Evolutionary conservation across 2,329 filamentous ascomycete species (phyloP).

Genomic region (Microdochium paspali): DNA sequence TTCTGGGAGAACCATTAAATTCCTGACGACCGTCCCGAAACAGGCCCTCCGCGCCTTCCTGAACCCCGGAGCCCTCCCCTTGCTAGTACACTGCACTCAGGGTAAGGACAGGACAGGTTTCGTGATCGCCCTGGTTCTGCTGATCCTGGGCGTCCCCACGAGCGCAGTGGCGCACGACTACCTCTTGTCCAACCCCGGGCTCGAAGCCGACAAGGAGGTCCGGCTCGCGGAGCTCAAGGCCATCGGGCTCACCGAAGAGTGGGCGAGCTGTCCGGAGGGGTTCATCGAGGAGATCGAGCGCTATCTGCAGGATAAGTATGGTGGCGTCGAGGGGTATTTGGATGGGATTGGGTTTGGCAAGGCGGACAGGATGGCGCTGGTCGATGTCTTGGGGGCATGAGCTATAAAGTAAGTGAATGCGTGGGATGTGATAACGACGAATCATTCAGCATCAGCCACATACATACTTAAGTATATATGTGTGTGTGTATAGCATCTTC

Average conservation of each 20-base stretch:
- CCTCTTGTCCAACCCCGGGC: slow-evolving; percentile 47
- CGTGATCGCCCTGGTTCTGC: slow-evolving; percentile 56
- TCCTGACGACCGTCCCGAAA: too few species aligned
- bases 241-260: slow-evolving; percentile 66
- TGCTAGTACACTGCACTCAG: slow-evolving; percentile 76
- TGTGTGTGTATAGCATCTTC: too few species aligned
- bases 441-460: too few species aligned
- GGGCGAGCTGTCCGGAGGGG: slow-evolving; percentile 54
- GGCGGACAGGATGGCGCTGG: slow-evolving; percentile 28
- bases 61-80: slow-evolving; percentile 43
- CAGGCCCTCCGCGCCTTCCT: slow-evolving; percentile 39
- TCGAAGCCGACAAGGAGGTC: slow-evolving; percentile 51
- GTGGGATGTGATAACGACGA: neutral
- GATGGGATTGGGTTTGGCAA: slow-evolving; percentile 47
- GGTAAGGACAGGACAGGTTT: slow-evolving; percentile 81
- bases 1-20: too few species aligned
- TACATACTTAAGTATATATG: too few species aligned
- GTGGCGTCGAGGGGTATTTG: slow-evolving; percentile 58
- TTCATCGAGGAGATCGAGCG: slow-evolving; percentile 51
- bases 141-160: slow-evolving; percentile 49
- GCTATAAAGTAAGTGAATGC: neutral
- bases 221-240: slow-evolving; percentile 58
- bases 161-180: slow-evolving; percentile 65
- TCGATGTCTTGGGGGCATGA: slow-evolving; percentile 32
- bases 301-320: slow-evolving; percentile 54